Conservation (phyloP, 768 basidiomycete species). For the Mycena maculata region DNA sequence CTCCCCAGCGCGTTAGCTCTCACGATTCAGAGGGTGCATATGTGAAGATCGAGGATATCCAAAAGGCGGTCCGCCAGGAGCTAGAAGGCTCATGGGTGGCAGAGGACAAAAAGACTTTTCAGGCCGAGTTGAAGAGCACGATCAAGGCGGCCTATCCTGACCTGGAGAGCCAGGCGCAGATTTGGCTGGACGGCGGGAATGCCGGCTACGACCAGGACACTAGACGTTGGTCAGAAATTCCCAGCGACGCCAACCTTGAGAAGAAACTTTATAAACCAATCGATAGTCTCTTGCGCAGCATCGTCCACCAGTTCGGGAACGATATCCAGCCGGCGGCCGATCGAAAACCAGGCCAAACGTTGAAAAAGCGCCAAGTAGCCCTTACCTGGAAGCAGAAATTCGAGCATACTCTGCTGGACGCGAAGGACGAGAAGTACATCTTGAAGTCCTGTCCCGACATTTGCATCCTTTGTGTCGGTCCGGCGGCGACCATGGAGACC, state of each 20-base stretch:
- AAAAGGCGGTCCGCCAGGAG: neutral
- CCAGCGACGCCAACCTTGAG: neutral
- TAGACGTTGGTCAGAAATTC: neutral
- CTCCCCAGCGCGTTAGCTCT: neutral
- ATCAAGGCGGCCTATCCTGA: neutral
- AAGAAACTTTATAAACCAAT: neutral
- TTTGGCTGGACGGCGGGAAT: neutral
- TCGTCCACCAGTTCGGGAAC: neutral
- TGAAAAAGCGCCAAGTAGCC: neutral
- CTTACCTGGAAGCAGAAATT: neutral
- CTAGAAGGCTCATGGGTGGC: conserved; percentile 1
- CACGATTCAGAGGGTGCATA: neutral
- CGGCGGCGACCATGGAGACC: conserved; percentile 1
- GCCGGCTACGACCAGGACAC: neutral
- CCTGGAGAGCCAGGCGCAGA: neutral
- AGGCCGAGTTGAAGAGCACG: neutral
- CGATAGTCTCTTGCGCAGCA: neutral
- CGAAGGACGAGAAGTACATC: neutral
- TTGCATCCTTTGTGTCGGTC: conserved; percentile 3
- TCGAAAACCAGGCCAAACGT: neutral
- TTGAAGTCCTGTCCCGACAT: conserved; percentile 22
- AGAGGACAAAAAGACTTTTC: neutral
- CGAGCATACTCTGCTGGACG: neutral
- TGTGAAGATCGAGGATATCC: neutral
- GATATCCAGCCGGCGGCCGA: neutral